Percentiles rank a stretch among this genome's conserved stretches.
Evolutionary conservation across 1,284 basidiomycete species (phyloP).

Genomic region (Austroboletus novae-zelandiae): DNA sequence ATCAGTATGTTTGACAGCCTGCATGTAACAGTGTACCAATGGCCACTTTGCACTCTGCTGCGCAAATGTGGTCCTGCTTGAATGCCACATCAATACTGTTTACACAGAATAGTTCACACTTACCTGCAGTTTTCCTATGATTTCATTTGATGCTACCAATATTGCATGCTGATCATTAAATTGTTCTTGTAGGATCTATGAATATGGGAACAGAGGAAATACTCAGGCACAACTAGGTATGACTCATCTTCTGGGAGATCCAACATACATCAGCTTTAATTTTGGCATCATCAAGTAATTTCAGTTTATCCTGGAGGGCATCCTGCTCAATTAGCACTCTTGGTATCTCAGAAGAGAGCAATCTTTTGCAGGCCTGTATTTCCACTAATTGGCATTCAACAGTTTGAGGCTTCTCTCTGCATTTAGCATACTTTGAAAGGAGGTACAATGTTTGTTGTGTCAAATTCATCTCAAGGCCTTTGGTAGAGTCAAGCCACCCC

Average conservation of each 20-base stretch:
- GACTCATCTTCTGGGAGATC: conserved; percentile 30
- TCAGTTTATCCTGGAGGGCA: conserved; percentile 21
- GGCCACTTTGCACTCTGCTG: conserved; percentile 12
- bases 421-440: conserved; percentile 27
- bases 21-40: conserved; percentile 10
- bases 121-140: conserved; percentile 54
- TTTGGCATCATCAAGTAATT: conserved; percentile 17
- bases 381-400: conserved; percentile 18
- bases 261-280: conserved; percentile 27
- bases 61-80: conserved; percentile 21
- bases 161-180: conserved; percentile 55
- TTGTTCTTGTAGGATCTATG: conserved; percentile 55
- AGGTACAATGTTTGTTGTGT: conserved; percentile 27
- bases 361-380: conserved; percentile 15
- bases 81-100: background rate
- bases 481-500: conserved; percentile 28
- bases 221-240: background rate
- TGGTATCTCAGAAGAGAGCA: conserved; percentile 16
- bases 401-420: conserved; percentile 12
- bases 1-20: background rate
- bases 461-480: conserved; percentile 25
- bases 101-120: background rate
- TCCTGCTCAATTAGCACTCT: conserved; percentile 21
- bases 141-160: conserved; percentile 50
- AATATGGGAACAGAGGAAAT: background rate